These are phyloP conservation scores for Camellia oleifera DNA, from an alignment of 179 eudicot genomes.

Conservation along the genomic window DNA sequence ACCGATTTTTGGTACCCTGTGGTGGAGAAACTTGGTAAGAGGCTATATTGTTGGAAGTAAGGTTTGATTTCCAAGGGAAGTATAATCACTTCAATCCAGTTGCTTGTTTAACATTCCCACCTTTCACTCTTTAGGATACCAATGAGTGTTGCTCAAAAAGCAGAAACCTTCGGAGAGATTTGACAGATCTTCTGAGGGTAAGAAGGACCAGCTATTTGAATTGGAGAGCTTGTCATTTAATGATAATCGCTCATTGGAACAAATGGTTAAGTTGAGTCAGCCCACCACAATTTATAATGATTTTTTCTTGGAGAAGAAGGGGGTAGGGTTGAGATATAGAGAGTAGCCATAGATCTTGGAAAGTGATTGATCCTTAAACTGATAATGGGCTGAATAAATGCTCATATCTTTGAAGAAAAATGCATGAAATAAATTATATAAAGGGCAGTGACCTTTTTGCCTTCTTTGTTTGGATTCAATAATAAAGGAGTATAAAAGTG, in stretches of 20 bases:
- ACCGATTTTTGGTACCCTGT: not conserved
- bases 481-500: not conserved
- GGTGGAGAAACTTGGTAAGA: not conserved
- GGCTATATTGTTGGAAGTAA: not conserved
- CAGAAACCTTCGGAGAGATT: no score
- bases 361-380: not conserved
- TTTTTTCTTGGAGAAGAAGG: not conserved
- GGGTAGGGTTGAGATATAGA: not conserved
- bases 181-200: no score
- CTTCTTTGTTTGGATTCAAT: not conserved
- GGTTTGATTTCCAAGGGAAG: not conserved
- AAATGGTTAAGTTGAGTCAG: no score
- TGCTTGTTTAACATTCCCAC: no score
- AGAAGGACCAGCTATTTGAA: no score
- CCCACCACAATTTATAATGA: no score
- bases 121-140: no score
- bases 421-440: no score
- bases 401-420: not conserved
- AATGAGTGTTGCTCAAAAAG: no score
- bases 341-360: not conserved
- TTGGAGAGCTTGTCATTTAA: no score
- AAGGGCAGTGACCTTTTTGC: not conserved
- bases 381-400: not conserved
- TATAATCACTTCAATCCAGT: no score
- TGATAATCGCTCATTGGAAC: no score